Evolutionary conservation across 225 moss, liverwort and hornwort species (phyloP), one percentile per base, ranked within the genome.

Genomic region (Pseudoscleropodium purum): DNA sequence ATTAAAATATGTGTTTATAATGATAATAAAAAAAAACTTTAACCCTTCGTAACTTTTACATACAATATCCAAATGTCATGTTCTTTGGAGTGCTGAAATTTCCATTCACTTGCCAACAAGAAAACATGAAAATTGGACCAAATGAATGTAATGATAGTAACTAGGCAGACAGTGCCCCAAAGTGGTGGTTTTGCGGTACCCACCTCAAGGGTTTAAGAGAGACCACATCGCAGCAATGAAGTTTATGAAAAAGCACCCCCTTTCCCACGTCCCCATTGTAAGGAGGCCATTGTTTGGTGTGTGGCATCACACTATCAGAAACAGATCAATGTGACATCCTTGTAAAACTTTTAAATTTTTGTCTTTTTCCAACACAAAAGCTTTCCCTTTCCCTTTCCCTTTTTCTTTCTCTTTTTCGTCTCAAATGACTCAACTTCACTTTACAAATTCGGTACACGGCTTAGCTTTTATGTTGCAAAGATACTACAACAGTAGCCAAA

Each of bases 41-140:
- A 7, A 77, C 1, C 13, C 8, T 36, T 14, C 5, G 2, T 13
- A 34, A 8, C 8, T 77, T 34, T 77, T 5, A 7, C 52, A 77
- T 8, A 52, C 9, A 36, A 23, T 23, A 77, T 52, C 14, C 36
- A 23, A 36, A 52, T 52, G 1, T 5, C 0, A 3, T 34, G 0
- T 23, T 34, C 14, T 77, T 21, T 52, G 5, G 11, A 23, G 3
- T 1, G 0, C 4, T 36, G 0, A 1, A 52, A 34, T 5, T 7
- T 18, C 34, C 1, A 33, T 23, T 13, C 36, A 52, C 13, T 20
- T 21, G 7, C 7, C 20, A 76, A 17, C 5, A 54, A 57, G 8
- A n/a, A 19, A 13, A 20, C 2, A 49, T 11, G 5, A 52, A 34
- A 49, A 18, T 19, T 33, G 19, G 56, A 56, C 18, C 56, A 56